phyloP scores from a whole-genome alignment of 441 rosid genomes.

The Omphalea diandra region DNA sequence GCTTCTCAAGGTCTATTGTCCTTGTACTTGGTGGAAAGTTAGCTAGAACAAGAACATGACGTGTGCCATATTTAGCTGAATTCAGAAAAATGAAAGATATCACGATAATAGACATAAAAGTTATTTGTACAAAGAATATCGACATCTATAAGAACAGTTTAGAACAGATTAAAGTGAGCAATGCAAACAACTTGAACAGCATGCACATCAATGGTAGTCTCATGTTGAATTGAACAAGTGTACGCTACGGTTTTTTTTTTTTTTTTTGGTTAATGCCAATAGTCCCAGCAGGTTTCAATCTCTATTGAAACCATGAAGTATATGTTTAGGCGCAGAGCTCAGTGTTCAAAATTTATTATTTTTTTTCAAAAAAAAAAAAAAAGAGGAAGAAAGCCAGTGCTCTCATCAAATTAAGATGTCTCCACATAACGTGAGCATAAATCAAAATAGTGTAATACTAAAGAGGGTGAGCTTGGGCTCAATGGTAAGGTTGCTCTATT shows the following conservation, averaged over 20 bases:
- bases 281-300: background rate
- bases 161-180: too few species aligned
- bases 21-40: constrained; percentile 69
- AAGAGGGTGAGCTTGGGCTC: background rate
- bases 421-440: background rate
- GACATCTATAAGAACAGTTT: too few species aligned
- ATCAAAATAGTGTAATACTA: background rate
- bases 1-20: constrained; percentile 77
- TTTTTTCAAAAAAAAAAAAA: too few species aligned
- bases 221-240: background rate
- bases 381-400: background rate
- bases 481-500: background rate
- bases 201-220: background rate
- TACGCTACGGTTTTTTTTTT: background rate
- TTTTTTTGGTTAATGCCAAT: background rate
- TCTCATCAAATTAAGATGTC: background rate
- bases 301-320: background rate
- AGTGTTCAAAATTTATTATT: too few species aligned
- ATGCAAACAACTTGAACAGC: background rate
- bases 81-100: constrained; percentile 23
- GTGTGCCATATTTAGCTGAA: constrained; percentile 82
- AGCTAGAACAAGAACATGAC: constrained; percentile 78
- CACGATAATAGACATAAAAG: background rate
- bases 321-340: background rate
- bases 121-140: background rate